These are phyloP conservation scores for Tuber microsphaerosporum DNA, from an alignment of 495 filamentous ascomycete species.

Conservation along the genomic window DNA sequence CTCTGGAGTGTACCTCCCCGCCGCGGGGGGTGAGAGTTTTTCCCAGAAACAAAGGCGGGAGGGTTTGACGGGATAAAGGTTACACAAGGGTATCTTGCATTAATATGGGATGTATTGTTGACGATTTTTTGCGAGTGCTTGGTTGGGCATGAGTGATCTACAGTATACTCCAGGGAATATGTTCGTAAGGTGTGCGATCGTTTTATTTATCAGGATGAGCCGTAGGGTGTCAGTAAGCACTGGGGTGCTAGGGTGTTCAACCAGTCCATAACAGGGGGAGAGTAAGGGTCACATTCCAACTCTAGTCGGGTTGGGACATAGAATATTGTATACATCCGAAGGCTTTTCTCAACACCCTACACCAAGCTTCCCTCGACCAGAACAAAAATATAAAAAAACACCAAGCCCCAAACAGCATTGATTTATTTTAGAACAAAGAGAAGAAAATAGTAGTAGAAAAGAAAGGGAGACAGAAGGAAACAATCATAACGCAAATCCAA, in stretches of 20 bases:
- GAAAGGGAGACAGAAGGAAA: conserved; percentile 9
- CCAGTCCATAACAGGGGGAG: neutral
- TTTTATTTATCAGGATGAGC: neutral
- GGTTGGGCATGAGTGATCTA: neutral
- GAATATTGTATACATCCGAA: neutral
- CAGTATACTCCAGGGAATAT: neutral
- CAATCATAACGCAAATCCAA: conserved; percentile 14
- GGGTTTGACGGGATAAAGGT: neutral
- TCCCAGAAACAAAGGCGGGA: neutral
- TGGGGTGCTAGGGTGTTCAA: neutral
- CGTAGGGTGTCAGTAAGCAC: neutral
- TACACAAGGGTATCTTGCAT: neutral
- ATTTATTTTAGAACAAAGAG: conserved; percentile 32
- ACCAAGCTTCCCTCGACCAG: neutral
- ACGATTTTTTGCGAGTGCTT: neutral
- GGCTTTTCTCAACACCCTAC: neutral
- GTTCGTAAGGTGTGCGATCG: neutral
- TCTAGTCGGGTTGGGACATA: neutral
- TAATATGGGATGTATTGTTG: neutral
- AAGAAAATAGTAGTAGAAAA: conserved; percentile 3
- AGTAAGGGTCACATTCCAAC: neutral
- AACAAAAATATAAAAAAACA: neutral
- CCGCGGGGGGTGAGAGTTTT: no score
- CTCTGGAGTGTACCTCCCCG: no score
- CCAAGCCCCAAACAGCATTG: conserved; percentile 18